Evolutionary conservation across 495 filamentous ascomycete genomes (phyloP).

Genomic region (Daldinia childiae): DNA sequence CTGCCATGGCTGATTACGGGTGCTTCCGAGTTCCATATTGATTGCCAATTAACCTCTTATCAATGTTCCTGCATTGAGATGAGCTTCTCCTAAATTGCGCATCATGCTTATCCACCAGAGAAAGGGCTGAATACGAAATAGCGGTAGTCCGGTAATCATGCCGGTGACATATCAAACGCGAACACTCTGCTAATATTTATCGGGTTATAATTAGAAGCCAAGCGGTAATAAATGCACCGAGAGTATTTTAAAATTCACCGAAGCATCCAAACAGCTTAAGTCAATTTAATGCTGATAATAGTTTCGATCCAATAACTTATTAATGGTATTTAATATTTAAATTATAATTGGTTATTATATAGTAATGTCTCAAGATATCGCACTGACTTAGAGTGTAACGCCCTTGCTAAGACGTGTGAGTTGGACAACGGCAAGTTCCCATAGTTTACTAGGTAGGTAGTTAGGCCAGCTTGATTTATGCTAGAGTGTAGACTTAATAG

Average conservation of each 20-base stretch:
- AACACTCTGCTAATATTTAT: neutral
- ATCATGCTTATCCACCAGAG: neutral
- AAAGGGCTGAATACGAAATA: slow-evolving; percentile 6
- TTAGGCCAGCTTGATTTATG: too few relatives aligned
- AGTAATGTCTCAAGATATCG: too few relatives aligned
- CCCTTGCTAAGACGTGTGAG: too few relatives aligned
- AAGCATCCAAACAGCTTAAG: neutral
- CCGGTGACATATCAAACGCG: neutral
- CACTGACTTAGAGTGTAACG: too few relatives aligned
- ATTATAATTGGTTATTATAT: too few relatives aligned
- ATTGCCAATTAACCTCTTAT: slow-evolving; percentile 23
- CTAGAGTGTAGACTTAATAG: neutral
- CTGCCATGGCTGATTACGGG: slow-evolving; percentile 26
- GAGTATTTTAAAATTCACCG: neutral
- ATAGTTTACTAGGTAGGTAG: too few relatives aligned
- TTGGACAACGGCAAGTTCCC: too few relatives aligned
- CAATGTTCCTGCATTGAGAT: slow-evolving; percentile 36
- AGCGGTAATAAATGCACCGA: neutral
- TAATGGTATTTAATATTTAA: too few relatives aligned
- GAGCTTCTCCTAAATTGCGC: slow-evolving; percentile 24
- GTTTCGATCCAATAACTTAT: too few relatives aligned
- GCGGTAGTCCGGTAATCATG: slow-evolving; percentile 26
- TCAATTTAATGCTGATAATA: too few relatives aligned
- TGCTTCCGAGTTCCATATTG: slow-evolving; percentile 31
- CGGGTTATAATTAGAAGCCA: slow-evolving; percentile 9